Conservation (phyloP, 2,329 filamentous ascomycete genomes). For the Alternaria arbusti region DNA sequence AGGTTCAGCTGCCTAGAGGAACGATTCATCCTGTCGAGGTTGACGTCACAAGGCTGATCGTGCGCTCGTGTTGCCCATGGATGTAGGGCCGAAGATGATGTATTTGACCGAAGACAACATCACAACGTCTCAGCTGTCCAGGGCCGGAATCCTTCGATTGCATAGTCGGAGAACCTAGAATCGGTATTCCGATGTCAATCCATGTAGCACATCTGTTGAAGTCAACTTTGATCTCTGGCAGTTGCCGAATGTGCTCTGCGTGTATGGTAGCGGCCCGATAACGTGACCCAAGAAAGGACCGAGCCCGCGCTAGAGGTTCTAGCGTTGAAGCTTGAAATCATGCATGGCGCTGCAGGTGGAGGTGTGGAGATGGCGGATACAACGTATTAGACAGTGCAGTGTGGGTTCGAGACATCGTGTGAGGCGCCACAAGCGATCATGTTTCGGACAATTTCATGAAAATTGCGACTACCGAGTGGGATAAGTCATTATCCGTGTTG, state of each 20-base stretch:
- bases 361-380: conserved; percentile 4
- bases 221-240: background rate
- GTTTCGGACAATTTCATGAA: background rate
- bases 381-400: background rate
- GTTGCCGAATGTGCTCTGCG: background rate
- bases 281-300: conserved; percentile 9
- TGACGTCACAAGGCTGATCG: conserved; percentile 11
- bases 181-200: conserved; percentile 4
- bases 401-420: background rate
- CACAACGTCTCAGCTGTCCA: conserved; percentile 2
- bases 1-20: background rate
- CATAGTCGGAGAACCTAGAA: conserved; percentile 2
- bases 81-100: conserved; percentile 10
- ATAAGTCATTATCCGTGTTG: background rate
- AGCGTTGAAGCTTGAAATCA: conserved; percentile 12
- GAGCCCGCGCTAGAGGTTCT: background rate
- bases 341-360: conserved; percentile 2
- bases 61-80: conserved; percentile 8
- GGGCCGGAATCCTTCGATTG: background rate
- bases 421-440: conserved; percentile 3
- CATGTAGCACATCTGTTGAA: conserved; percentile 2
- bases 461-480: background rate
- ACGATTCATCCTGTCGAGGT: background rate
- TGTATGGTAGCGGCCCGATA: background rate
- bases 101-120: conserved; percentile 1